Base-by-base conservation (phyloP, 73 alveolate species). In the Loxodes magnus region DNA sequence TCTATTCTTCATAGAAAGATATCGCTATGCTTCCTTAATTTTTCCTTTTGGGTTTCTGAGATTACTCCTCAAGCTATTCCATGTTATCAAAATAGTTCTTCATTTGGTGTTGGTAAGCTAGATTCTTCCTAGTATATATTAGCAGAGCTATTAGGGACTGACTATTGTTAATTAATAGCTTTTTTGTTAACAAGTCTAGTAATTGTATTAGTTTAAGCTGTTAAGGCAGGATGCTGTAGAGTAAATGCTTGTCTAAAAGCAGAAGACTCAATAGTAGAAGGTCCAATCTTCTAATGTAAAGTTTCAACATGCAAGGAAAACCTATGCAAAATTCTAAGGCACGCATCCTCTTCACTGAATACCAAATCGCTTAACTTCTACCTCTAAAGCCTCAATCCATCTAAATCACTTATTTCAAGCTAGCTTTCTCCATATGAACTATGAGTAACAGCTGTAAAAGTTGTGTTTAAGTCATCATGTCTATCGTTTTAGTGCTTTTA, bases 21-120 rank as follows among this genome's bases (percentile, higher is more conserved):
- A 43, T 74, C 88, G 22, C 70, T 20, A 50, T 74, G 66, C 34
- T 50, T 67, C 24, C 88, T 36, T 2, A 74, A 21, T 38, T 53
- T 67, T 37, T 74, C 88, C 49, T 67, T 67, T 2, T 42, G 28
- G 20, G 25, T 57, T 25, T n/a, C n/a, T n/a, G n/a, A n/a, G n/a
- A 27, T 56, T 6, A 56, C 35, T 35, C 51, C 71, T 22, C 54
- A 74, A 20, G 67, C 71, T 15, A 67, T 52, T 12, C 88, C 88
- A 22, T 74, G 27, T 46, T 41, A 19, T 23, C n/a, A 19, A 12
- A 46, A 12, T 9, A 3, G 0, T 9, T 9, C 7, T 19, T 46
- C 17, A 25, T 41, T 46, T 46, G 59, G 26, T n/a, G n/a, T 22
- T 46, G n/a, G 29, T 10, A 14, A 33, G n/a, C n/a, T n/a, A n/a